Base-by-base conservation (phyloP, 371 early-diverging fungal species). In the Apophysomyces trapeziformis region DNA sequence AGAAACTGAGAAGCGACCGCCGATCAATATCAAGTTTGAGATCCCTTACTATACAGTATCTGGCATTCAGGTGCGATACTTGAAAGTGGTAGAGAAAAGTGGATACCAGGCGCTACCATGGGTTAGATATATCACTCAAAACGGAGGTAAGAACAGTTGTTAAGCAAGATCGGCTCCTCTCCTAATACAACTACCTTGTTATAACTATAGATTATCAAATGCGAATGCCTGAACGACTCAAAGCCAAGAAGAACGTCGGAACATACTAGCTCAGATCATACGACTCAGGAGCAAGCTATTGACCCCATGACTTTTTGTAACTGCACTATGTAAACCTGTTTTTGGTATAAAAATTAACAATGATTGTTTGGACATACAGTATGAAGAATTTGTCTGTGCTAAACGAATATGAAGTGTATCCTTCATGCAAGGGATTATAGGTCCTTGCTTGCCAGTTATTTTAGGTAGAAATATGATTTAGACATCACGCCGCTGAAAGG, bases 21-120 rank as follows among this genome's bases (percentile, higher is more conserved):
- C 99, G 0, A 97, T 99, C 72, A 91, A 93, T 13, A 93, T 99
- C 74, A 95, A 95, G 79, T 99, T 96, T 75, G 99, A 99, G 76
- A 97, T 99, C 62, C 99, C 99, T 41, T 99, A 99, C 80, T 99
- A 96, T 71, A 97, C 98, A 21, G 92, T 91, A 2, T 95, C 96
- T 5, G 99, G 99, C 56, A 98, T 99, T 68, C 98, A 98, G 82
- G 99, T 99, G 26, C 89, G 98, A 68, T 99, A 99, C 75, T 88
- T 99, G 58, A 99, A 99, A 87, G 96, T 99, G 68, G 95, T 97
- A 57, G 99, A 99, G 74, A 96, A 96, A 80, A 93, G 93, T 64
- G 99, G 99, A 39, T 99, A 99, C 75, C 96, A 96, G 73, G 98
- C 98, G 6, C 86, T 98, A 68, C 99, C 99, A 44, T 99, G 99